Evolutionary conservation across 495 filamentous ascomycete genomes (phyloP), one percentile per base, ranked within the genome.

Genomic region (Paragyromitra xinjiangensis): DNA sequence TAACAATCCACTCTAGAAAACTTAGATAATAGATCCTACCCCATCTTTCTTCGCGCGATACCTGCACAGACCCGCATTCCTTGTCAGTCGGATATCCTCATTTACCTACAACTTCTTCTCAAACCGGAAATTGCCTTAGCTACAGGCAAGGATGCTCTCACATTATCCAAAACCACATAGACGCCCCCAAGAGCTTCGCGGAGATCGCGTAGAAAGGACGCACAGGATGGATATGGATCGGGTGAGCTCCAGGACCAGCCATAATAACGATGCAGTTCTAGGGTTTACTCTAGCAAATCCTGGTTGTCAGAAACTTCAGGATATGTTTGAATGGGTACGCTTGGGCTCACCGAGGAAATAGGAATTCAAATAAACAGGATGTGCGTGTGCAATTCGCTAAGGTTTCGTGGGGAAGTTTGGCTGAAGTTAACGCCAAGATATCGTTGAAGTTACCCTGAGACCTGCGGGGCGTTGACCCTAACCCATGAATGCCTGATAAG

Each of bases 81-180:
- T 37, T 11, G 42, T 69, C 39, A 53, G 34, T 58, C 73, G 8
- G 6, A 14, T 55, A 26, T 51, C n/a, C 37, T n/a, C 37, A 69
- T 19, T 55, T 63, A n/a, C 63, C 24, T 22, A 48, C 22, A 16
- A 8, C 16, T 45, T 2, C 8, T 6, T 37, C 2, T 24, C 24
- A 11, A 26, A 69, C 22, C 29, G 11, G 34, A 71, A 45, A 44
- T 59, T 80, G 7, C 44, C 14, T 8, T 26, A 37, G 16, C 12
- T 45, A 3, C 26, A 12, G 22, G 11, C 14, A 29, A 40, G 42
- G 61, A 19, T 42, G 73, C 58, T 81, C 92, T 81, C 88, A 99
- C 95, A 82, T 82, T 55, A 78, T 51, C 84, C 94, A 98, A 86
- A 98, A 98, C 95, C 95, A 99, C 96, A 98, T 99, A 86, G 91